Base-by-base conservation (phyloP, 768 basidiomycete species). In the Inosperma sp. region DNA sequence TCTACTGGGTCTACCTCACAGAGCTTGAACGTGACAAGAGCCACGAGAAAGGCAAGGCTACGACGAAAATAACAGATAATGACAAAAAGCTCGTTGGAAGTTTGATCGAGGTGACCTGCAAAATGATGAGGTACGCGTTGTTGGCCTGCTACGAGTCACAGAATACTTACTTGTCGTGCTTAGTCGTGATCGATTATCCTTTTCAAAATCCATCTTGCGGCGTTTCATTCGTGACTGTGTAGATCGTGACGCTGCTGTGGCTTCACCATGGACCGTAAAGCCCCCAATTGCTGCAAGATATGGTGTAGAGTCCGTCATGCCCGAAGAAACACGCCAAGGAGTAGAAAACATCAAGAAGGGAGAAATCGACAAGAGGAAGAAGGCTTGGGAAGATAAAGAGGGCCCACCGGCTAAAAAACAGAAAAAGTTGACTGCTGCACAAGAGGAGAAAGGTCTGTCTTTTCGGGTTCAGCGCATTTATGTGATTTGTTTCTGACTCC, bases 151-250 rank as follows among this genome's bases (percentile, higher is more conserved):
- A 23, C 14, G 31, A 22, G 7, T 40, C 21, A 36, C 48, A 23
- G 40, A 53, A 45, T 44, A 7, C 52, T 23, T 42, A 27, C 36
- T 42, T 37, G 51, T 48, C 16, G 48, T 16, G 30, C 52, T 16
- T 59, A 97, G 94, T 62, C 93, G 96, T 53, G 96, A 99, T 66
- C 88, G 94, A 46, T 76, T 95, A 16, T 84, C 92, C 16, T 98
- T 98, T 70, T 95, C 93, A 23, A 97, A 98, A 68, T 93, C 93
- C 14, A 95, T 98, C 59, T 81, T 99, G 23, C 90, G 93, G 56
- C 86, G 93, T 13, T 97, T 95, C 69, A 89, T 99, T 51, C 85
- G 91, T 55, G 96, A 98, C 63, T 95, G 93, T 60, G 88, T 99
- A 2, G 87, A 91, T 61, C 84, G 96, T 27, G 93, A 95, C 57